Conservation (phyloP, 2,329 filamentous ascomycete genomes). For the Claviceps pusilla region DNA sequence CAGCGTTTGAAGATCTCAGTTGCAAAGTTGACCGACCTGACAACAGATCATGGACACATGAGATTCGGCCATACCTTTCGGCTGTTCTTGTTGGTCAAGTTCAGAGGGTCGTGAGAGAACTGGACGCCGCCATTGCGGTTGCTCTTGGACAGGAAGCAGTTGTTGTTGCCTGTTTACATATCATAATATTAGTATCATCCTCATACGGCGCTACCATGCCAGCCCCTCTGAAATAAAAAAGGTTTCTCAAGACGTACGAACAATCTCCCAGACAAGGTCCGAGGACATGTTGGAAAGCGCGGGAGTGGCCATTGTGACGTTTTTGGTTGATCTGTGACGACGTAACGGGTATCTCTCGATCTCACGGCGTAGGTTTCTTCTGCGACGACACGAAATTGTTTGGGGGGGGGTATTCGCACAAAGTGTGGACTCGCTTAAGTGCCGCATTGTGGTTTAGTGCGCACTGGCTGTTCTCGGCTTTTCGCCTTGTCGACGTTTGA, state of each 20-base stretch:
- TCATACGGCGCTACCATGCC: neutral
- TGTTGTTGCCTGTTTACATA: conserved; percentile 53
- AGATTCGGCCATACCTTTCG: conserved; percentile 53
- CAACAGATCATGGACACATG: neutral
- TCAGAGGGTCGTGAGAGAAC: conserved; percentile 89
- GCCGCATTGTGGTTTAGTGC: conserved; percentile 16
- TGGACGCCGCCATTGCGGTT: conserved; percentile 61
- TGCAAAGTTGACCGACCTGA: neutral
- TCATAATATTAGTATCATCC: neutral
- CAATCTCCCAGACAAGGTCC: conserved; percentile 89
- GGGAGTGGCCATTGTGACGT: conserved; percentile 39
- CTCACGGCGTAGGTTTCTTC: conserved; percentile 7
- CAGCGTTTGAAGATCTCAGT: conserved; percentile 15
- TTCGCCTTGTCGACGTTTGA: conserved; percentile 8
- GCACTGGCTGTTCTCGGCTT: conserved; percentile 4
- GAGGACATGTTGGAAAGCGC: conserved; percentile 61
- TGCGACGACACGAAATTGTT: conserved; percentile 12
- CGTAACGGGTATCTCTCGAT: conserved; percentile 9
- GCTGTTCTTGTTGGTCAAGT: conserved; percentile 80
- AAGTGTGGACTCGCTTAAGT: conserved; percentile 29
- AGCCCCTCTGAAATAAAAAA: neutral
- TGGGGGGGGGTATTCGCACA: conserved; percentile 9
- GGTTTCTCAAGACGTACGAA: conserved; percentile 57
- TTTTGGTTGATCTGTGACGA: conserved; percentile 18
- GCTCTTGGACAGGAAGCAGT: conserved; percentile 87